Evolutionary conservation across 2,329 filamentous ascomycete genomes (phyloP).

Genomic region (Aspergillus pseudoterreus): DNA sequence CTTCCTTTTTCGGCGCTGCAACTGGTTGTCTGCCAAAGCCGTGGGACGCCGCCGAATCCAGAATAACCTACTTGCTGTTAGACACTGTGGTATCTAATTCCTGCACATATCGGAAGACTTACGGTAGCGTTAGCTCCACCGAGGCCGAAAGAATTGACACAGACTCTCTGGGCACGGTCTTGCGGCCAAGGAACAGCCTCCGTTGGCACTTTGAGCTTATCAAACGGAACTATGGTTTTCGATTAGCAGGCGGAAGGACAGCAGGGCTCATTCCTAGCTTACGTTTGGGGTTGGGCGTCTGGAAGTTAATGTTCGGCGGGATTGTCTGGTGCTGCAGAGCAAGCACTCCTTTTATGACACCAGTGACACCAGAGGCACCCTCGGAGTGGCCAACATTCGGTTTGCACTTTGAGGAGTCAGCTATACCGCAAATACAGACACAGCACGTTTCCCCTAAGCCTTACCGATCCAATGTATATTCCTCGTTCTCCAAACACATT

Average conservation of each 20-base stretch:
- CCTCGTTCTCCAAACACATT: slow-evolving; percentile 10
- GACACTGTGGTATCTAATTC: no score
- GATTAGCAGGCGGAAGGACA: slow-evolving; percentile 3
- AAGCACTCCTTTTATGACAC: slow-evolving; percentile 23
- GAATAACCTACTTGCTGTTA: no score
- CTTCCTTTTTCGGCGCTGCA: not conserved
- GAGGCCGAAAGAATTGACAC: slow-evolving; percentile 34
- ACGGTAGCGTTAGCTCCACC: slow-evolving; percentile 23
- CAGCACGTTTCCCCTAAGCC: not conserved
- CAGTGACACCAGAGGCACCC: slow-evolving; percentile 23
- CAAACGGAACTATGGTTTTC: slow-evolving; percentile 11
- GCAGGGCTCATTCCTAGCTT: slow-evolving; percentile 1
- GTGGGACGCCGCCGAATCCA: not conserved
- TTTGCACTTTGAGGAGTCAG: slow-evolving; percentile 15
- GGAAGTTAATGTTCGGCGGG: slow-evolving; percentile 24
- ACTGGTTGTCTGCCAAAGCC: not conserved
- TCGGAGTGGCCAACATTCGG: slow-evolving; percentile 27
- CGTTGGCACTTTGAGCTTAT: slow-evolving; percentile 14
- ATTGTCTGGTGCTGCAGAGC: slow-evolving; percentile 20
- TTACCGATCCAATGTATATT: slow-evolving; percentile 19
- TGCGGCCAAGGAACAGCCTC: slow-evolving; percentile 23
- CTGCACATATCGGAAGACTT: not conserved
- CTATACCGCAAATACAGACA: not conserved
- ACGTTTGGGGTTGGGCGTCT: slow-evolving; percentile 24
- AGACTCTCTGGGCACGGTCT: slow-evolving; percentile 19